These are phyloP conservation scores for Pseudogymnoascus sp. DNA, from an alignment of 2,329 filamentous ascomycete species.

Conservation along the genomic window DNA sequence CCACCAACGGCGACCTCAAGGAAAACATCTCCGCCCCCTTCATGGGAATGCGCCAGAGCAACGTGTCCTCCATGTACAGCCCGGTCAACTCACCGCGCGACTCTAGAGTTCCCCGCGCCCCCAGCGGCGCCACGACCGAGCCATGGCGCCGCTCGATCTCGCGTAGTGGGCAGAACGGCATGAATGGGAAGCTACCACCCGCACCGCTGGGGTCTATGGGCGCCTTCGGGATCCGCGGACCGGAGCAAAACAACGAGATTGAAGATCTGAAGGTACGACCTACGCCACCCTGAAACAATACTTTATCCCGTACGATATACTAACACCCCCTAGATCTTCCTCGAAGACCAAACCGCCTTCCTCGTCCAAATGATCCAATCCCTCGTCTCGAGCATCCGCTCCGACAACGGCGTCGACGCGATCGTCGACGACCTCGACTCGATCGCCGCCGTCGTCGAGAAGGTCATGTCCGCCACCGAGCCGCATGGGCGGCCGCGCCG, in stretches of 20 bases:
- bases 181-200: conserved; percentile 20
- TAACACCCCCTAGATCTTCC: conserved; percentile 52
- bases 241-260: conserved; percentile 39
- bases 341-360: conserved; percentile 74
- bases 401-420: conserved; percentile 54
- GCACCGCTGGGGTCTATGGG: conserved; percentile 28
- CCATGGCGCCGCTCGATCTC: conserved; percentile 21
- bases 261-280: conserved; percentile 54
- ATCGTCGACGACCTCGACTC: conserved; percentile 64
- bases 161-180: conserved; percentile 22
- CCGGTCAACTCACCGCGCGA: conserved; percentile 62
- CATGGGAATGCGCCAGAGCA: conserved; percentile 55
- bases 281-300: neutral
- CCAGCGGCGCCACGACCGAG: conserved; percentile 26
- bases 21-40: conserved; percentile 45
- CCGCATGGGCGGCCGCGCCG: conserved; percentile 38
- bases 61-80: conserved; percentile 68
- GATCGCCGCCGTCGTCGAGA: conserved; percentile 64
- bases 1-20: conserved; percentile 37
- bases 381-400: conserved; percentile 67
- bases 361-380: conserved; percentile 76
- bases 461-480: conserved; percentile 62
- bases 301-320: conserved; percentile 10
- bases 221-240: conserved; percentile 35
- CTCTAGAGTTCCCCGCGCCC: conserved; percentile 35